phyloP scores from a whole-genome alignment of 2,329 filamentous ascomycete genomes.

The Botrytis medusae region DNA sequence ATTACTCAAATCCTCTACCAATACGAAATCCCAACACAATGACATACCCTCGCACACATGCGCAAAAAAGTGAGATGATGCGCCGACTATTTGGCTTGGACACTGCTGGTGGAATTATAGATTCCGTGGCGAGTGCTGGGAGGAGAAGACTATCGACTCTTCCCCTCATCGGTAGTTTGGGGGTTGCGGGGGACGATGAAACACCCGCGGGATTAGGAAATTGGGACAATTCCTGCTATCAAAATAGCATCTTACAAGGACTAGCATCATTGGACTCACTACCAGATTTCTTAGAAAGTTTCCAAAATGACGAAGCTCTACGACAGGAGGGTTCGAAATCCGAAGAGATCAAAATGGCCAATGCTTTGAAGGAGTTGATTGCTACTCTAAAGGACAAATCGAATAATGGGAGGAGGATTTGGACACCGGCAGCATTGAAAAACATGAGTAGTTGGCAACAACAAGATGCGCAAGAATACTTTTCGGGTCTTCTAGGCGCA shows the following conservation, averaged over 20 bases:
- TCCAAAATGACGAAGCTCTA: slow-evolving; percentile 40
- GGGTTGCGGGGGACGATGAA: slow-evolving; percentile 43
- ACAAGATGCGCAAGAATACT: slow-evolving; percentile 98
- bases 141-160: slow-evolving; percentile 56
- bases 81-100: slow-evolving; percentile 62
- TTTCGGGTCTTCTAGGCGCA: slow-evolving; percentile 82
- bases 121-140: slow-evolving; percentile 57
- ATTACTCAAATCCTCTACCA: slow-evolving; percentile 43
- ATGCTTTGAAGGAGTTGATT: slow-evolving; percentile 56
- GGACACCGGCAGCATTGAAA: slow-evolving; percentile 79
- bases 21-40: slow-evolving; percentile 47
- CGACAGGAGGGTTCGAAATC: slow-evolving; percentile 25
- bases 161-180: slow-evolving; percentile 35
- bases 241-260: slow-evolving; percentile 91
- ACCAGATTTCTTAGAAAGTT: slow-evolving; percentile 60
- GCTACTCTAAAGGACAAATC: slow-evolving; percentile 65
- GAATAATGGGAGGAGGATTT: slow-evolving; percentile 75
- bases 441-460: slow-evolving; percentile 95
- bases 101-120: slow-evolving; percentile 52
- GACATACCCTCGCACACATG: slow-evolving; percentile 46
- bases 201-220: slow-evolving; percentile 76
- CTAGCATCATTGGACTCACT: slow-evolving; percentile 74
- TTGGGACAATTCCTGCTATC: slow-evolving; percentile 93
- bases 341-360: slow-evolving; percentile 38
- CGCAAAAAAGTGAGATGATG: slow-evolving; percentile 65